Conservation (phyloP, 306 rosid species). For the Cucumis hystrix region DNA sequence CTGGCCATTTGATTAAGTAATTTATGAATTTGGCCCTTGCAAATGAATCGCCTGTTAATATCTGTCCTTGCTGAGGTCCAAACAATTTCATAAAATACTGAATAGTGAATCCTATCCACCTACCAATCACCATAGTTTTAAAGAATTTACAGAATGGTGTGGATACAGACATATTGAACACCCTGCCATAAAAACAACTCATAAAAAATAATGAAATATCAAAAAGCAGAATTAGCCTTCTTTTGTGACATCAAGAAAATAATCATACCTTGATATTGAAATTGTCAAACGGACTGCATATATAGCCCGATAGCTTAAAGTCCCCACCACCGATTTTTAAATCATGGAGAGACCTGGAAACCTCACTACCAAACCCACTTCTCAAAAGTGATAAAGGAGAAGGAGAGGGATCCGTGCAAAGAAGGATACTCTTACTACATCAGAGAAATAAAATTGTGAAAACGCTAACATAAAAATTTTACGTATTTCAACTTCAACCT, state of each 20-base stretch:
- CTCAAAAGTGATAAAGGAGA: slow-evolving; percentile 56
- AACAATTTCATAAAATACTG: slow-evolving; percentile 7
- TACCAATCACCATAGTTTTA: slow-evolving; percentile 16
- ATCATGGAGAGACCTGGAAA: slow-evolving; percentile 37
- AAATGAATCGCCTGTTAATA: slow-evolving; percentile 66
- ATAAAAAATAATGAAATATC: not conserved
- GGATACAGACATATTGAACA: slow-evolving; percentile 94
- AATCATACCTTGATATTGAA: slow-evolving; percentile 40
- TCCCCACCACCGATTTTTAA: slow-evolving; percentile 37
- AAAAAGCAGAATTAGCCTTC: slow-evolving; percentile 8
- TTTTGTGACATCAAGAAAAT: slow-evolving; percentile 13
- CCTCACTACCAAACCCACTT: slow-evolving; percentile 57
- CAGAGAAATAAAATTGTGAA: slow-evolving; percentile 12
- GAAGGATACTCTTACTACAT: slow-evolving; percentile 68
- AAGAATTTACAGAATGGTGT: slow-evolving; percentile 21
- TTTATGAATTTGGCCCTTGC: slow-evolving; percentile 87
- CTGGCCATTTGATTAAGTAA: slow-evolving; percentile 64
- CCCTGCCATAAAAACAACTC: slow-evolving; percentile 41
- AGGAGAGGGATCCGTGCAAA: slow-evolving; percentile 50
- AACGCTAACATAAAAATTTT: not conserved
- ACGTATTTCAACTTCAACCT: slow-evolving; percentile 13
- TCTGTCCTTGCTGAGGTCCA: slow-evolving; percentile 63
- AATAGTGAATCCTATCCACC: slow-evolving; percentile 14
- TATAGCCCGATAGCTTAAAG: slow-evolving; percentile 64
- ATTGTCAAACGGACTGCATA: slow-evolving; percentile 50